Percentiles rank a stretch among this genome's conserved stretches.
These are phyloP conservation scores for Cylindrodendrum hubeiense DNA, from an alignment of 2,329 filamentous ascomycete genomes.

Conservation along the genomic window DNA sequence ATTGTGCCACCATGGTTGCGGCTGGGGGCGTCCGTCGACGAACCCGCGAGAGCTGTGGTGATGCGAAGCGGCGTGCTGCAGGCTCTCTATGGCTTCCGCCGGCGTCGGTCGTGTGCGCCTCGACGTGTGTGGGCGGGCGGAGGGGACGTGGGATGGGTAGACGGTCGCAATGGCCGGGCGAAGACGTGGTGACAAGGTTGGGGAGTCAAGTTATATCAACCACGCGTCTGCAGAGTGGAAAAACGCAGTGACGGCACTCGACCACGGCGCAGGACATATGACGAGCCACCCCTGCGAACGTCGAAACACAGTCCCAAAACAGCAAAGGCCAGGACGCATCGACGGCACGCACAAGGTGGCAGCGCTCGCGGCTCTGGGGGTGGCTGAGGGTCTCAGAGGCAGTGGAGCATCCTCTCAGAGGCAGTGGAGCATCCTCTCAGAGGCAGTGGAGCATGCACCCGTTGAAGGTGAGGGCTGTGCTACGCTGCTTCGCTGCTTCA, in stretches of 20 bases:
- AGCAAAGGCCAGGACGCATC: neutral
- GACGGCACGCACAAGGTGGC: neutral
- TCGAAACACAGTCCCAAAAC: neutral
- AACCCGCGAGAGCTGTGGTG: neutral
- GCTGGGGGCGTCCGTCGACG: neutral
- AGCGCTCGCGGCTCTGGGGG: neutral
- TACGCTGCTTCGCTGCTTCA: no score
- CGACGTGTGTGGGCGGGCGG: neutral
- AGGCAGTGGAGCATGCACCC: no score
- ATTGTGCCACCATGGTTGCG: conserved; percentile 52
- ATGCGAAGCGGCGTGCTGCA: neutral
- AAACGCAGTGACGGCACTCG: neutral
- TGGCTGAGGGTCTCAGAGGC: neutral
- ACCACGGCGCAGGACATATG: neutral
- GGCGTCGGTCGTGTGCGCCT: neutral
- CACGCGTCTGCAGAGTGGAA: neutral
- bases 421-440: no score
- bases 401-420: no score
- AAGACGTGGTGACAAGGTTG: neutral
- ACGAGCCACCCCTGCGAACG: neutral
- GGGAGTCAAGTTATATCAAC: neutral
- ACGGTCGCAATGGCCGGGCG: neutral
- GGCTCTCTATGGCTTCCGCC: neutral
- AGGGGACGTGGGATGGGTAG: neutral
- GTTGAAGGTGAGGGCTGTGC: no score